Percentiles rank a stretch among this genome's conserved stretches.
Evolutionary conservation across 192 early-diverging fungal species (phyloP).

Genomic region (Linnemannia schmuckeri): DNA sequence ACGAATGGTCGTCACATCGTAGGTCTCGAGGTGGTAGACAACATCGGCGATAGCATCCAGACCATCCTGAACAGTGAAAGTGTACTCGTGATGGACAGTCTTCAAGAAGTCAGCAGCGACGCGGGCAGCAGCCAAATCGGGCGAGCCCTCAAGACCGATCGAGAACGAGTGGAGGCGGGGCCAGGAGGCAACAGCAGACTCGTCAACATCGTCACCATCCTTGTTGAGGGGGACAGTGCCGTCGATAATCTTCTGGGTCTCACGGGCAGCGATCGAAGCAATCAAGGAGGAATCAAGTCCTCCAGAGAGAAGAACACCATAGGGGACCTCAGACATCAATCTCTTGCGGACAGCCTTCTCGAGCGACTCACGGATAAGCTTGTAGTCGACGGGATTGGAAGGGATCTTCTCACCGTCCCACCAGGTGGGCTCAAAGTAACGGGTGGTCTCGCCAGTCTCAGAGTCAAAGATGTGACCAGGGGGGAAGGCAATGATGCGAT

Average conservation of each 20-base stretch:
- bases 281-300: slow-evolving; percentile 97
- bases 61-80: slow-evolving; percentile 96
- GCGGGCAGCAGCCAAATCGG: slow-evolving; percentile 92
- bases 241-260: slow-evolving; percentile 77
- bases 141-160: slow-evolving; percentile 92
- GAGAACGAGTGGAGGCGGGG: slow-evolving; percentile 98
- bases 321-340: slow-evolving; percentile 98
- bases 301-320: slow-evolving; percentile 95
- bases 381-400: slow-evolving; percentile 72
- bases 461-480: slow-evolving; percentile 95
- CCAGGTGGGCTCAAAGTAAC: slow-evolving; percentile 95
- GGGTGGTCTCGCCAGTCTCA: slow-evolving; percentile 79
- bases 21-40: slow-evolving; percentile 97
- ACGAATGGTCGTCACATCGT: slow-evolving; percentile 98
- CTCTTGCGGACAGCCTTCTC: slow-evolving; percentile 94
- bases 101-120: slow-evolving; percentile 91
- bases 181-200: slow-evolving; percentile 77
- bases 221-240: slow-evolving; percentile 60
- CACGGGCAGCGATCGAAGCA: slow-evolving; percentile 92
- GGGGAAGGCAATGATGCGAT: slow-evolving; percentile 97
- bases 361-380: slow-evolving; percentile 80
- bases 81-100: slow-evolving; percentile 96
- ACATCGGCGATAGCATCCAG: slow-evolving; percentile 96
- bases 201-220: slow-evolving; percentile 77
- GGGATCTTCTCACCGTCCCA: slow-evolving; percentile 77